phyloP scores from a whole-genome alignment of 2,329 filamentous ascomycete genomes.

The Aspergillus alliaceus region DNA sequence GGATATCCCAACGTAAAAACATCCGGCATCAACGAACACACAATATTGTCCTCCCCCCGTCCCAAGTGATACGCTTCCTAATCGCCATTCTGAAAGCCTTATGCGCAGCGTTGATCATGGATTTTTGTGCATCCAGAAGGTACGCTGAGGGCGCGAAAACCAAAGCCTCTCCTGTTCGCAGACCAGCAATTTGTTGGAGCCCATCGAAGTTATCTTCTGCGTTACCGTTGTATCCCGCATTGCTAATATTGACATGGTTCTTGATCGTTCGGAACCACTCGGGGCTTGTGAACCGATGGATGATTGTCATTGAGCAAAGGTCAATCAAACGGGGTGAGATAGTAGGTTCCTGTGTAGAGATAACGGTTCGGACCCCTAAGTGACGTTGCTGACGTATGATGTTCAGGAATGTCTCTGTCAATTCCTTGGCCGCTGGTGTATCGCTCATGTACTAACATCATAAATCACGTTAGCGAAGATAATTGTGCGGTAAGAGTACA shows the following conservation, averaged over 20 bases:
- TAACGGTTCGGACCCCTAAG: conserved; percentile 62
- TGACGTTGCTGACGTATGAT: conserved; percentile 70
- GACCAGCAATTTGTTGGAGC: conserved; percentile 20
- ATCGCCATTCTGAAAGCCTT: conserved; percentile 21
- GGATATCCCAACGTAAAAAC: not conserved
- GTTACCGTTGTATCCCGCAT: not conserved
- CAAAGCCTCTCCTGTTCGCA: conserved; percentile 26
- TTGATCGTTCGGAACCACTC: conserved; percentile 55
- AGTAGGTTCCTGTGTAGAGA: conserved; percentile 74
- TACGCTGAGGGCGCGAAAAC: conserved; percentile 25
- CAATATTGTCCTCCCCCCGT: conserved; percentile 23
- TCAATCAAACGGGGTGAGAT: conserved; percentile 67
- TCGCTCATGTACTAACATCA: conserved; percentile 17
- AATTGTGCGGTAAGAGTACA: no score
- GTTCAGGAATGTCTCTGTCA: conserved; percentile 61
- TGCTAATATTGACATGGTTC: conserved; percentile 45
- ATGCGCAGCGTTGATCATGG: conserved; percentile 18
- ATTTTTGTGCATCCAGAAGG: conserved; percentile 13
- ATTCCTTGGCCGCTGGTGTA: conserved; percentile 8
- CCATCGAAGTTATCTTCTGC: conserved; percentile 8
- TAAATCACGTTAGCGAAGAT: not conserved
- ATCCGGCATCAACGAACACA: conserved; percentile 13
- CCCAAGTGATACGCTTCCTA: conserved; percentile 26
- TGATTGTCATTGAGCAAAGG: conserved; percentile 65
- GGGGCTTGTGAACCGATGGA: conserved; percentile 68